phyloP scores from a whole-genome alignment of 208 protist species.

The Herpetomonas tarakana region DNA sequence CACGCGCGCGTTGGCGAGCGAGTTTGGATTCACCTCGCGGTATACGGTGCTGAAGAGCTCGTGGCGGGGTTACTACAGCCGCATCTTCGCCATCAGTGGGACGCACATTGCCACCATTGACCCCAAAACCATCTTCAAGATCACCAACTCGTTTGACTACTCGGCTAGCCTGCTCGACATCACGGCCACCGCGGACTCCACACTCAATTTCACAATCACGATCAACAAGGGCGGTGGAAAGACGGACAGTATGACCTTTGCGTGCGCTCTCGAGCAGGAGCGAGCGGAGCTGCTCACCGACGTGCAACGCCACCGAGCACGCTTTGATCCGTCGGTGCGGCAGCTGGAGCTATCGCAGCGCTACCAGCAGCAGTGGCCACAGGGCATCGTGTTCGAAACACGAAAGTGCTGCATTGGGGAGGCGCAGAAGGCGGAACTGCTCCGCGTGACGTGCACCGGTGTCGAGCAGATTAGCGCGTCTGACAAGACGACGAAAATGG shows the following conservation, averaged over 20 bases:
- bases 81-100: constrained; percentile 74
- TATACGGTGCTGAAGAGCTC: constrained; percentile 84
- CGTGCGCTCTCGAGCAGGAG: constrained; percentile 35
- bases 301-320: constrained; percentile 59
- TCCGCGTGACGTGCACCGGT: constrained; percentile 59
- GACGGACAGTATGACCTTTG: constrained; percentile 67
- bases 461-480: constrained; percentile 27
- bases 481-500: constrained; percentile 5
- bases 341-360: too few relatives aligned
- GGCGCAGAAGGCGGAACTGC: constrained; percentile 22
- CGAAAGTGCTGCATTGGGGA: constrained; percentile 64
- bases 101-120: constrained; percentile 69
- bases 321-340: constrained; percentile 31
- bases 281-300: constrained; percentile 87
- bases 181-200: constrained; percentile 21
- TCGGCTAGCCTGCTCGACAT: constrained; percentile 32
- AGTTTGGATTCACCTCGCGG: constrained; percentile 70
- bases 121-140: constrained; percentile 52
- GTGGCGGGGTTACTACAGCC: constrained; percentile 86
- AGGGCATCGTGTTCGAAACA: constrained; percentile 30
- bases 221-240: constrained; percentile 27
- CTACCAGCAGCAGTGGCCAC: constrained; percentile 17
- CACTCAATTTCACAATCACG: constrained; percentile 54
- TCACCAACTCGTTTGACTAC: constrained; percentile 87
- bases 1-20: constrained; percentile 4